phyloP scores from a whole-genome alignment of 2,329 filamentous ascomycete genomes.

The Penicillium sp. region DNA sequence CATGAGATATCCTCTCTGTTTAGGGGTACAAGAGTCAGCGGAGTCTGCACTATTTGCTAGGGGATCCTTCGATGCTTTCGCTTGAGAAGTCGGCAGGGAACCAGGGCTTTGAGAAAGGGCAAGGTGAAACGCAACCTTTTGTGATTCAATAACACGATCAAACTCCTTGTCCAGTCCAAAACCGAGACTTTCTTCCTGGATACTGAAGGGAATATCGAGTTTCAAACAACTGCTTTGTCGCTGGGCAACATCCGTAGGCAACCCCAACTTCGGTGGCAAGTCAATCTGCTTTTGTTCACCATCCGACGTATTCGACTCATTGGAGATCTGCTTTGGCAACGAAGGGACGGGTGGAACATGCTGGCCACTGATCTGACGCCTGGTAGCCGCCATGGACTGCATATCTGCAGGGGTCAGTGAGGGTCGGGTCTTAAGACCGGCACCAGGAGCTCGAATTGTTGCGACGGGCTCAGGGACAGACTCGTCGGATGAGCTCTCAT shows the following conservation, averaged over 20 bases:
- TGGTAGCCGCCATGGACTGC: constrained; percentile 78
- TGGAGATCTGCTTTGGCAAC: constrained; percentile 25
- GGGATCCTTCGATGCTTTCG: constrained; percentile 15
- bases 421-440: constrained; percentile 82
- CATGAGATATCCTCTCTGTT: constrained; percentile 98
- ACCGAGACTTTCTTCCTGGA: constrained; percentile 65
- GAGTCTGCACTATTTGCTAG: constrained; percentile 35
- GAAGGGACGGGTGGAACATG: constrained; percentile 44
- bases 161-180: constrained; percentile 90
- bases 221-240: constrained; percentile 75
- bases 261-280: constrained; percentile 17
- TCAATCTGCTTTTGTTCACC: constrained; percentile 14
- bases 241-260: constrained; percentile 42
- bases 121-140: constrained; percentile 77
- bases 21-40: constrained; percentile 64
- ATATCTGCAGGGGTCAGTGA: constrained; percentile 86
- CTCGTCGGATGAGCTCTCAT: constrained; percentile 44
- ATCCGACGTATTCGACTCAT: constrained; percentile 22
- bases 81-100: constrained; percentile 9
- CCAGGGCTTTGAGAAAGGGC: constrained; percentile 41
- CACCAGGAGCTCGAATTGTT: constrained; percentile 84
- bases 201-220: constrained; percentile 75
- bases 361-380: constrained; percentile 80
- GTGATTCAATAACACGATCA: constrained; percentile 88
- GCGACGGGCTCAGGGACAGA: constrained; percentile 78